Evolutionary conservation across 108 stramenopile species (phyloP), one percentile per base, ranked within the genome.

Genomic region (Nitzschia putrida): DNA sequence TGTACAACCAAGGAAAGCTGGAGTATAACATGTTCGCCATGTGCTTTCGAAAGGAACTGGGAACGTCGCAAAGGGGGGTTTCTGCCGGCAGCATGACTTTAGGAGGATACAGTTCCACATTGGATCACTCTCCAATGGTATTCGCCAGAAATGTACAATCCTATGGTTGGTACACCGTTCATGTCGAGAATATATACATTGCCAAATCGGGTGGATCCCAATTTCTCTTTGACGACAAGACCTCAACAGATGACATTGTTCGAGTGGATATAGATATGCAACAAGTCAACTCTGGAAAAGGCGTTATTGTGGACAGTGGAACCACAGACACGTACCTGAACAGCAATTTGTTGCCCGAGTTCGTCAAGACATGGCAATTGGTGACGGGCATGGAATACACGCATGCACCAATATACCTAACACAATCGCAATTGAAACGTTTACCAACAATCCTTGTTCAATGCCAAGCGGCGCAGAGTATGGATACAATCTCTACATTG

Each of bases 271-370:
- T 86, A 22, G 68, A 87, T 71, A 55, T 71, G 13, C 69, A 43
- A 2, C 42, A 18, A 6, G 69, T 89, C 66, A 92, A 95, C 61
- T 76, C 76, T 13, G 92, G 96, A 3, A 89, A 95, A 45, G 94
- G 92, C 16, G 94, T 88, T 41, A 97, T 96, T 78, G 89, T 98
- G 16, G 97, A 98, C 81, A 85, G 82, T 52, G 97, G 96, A 10
- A 96, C 98, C 3, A 97, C 97, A 1, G 84, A 85, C 47, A 97
- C 98, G 2, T 97, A 97, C 66, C 71, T 98, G 39, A 82, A 83
- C 47, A 54, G 57, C 44, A 64, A 76, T 11, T 53, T 85, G 7
- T 81, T 85, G 7, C 63, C 64, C 6, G 82, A 71, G 25, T 97
- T 99, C 74, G 73, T 75, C 34, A 75, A 56, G 10, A 73, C 79